Percentiles rank a stretch among this genome's conserved stretches.
Evolutionary conservation across 768 basidiomycete genomes (phyloP).

Genomic region (Mrakia blollopis): DNA sequence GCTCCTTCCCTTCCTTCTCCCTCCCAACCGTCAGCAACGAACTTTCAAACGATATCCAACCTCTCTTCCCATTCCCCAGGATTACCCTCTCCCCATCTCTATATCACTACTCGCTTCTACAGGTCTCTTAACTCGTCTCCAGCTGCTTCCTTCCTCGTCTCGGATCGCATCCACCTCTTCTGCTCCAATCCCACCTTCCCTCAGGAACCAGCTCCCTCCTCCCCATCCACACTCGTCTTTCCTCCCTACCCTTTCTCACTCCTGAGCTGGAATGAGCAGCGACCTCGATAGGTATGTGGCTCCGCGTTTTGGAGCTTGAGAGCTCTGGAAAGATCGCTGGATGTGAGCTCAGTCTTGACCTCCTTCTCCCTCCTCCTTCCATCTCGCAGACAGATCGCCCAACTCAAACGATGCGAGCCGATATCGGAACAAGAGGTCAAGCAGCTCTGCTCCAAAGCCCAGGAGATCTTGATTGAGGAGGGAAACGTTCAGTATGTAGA

Average conservation of each 20-base stretch:
- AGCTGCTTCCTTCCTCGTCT: neutral
- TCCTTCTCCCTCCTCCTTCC: neutral
- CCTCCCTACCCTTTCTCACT: neutral
- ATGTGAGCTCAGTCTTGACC: conserved; percentile 24
- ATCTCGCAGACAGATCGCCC: conserved; percentile 56
- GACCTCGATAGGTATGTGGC: neutral
- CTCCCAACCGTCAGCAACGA: too few relatives aligned
- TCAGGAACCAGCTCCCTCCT: neutral
- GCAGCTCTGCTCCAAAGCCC: conserved; percentile 97
- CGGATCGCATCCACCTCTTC: neutral
- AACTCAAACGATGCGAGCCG: conserved; percentile 95
- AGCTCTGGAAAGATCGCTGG: conserved; percentile 14
- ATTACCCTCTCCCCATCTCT: too few relatives aligned
- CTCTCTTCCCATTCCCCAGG: too few relatives aligned
- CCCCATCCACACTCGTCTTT: neutral
- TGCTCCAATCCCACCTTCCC: neutral
- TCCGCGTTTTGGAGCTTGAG: neutral
- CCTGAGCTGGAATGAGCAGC: neutral
- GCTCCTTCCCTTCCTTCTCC: too few relatives aligned
- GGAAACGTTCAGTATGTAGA: conserved; percentile 97
- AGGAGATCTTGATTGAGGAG: conserved; percentile 98
- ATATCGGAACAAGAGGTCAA: conserved; percentile 92
- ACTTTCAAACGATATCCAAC: too few relatives aligned
- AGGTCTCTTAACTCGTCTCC: neutral
- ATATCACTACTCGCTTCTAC: too few relatives aligned